phyloP scores from a whole-genome alignment of 441 rosid species.

The Populus hybrid region DNA sequence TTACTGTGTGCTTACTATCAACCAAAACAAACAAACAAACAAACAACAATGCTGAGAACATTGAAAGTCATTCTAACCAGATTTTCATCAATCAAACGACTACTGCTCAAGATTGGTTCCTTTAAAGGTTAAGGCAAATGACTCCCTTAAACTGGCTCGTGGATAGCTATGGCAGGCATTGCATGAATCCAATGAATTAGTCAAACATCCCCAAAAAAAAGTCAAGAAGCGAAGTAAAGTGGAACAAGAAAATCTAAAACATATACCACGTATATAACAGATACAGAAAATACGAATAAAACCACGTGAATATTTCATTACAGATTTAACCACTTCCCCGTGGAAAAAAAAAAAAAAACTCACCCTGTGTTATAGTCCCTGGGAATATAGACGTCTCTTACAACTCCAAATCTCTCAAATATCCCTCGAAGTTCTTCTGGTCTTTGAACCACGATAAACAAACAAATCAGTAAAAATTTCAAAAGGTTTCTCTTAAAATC shows the following conservation, averaged over 20 bases:
- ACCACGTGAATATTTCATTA: neutral
- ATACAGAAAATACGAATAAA: slow-evolving; percentile 1
- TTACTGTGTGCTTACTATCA: neutral
- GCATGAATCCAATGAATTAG: neutral
- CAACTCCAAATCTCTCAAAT: slow-evolving; percentile 85
- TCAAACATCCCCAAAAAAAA: no score
- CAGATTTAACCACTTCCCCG: neutral
- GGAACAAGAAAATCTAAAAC: neutral
- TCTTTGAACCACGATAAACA: slow-evolving; percentile 36
- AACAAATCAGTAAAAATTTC: neutral
- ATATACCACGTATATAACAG: neutral
- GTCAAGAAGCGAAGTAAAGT: neutral
- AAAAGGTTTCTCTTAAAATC: neutral
- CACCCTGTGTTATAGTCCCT: slow-evolving; percentile 70
- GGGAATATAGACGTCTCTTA: slow-evolving; percentile 91
- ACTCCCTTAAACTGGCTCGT: neutral
- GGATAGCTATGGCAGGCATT: neutral
- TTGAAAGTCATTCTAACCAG: no score
- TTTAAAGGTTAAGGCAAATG: neutral
- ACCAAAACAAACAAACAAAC: neutral
- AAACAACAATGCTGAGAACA: neutral
- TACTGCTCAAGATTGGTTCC: neutral
- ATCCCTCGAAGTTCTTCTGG: slow-evolving; percentile 84
- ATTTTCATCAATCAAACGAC: neutral
- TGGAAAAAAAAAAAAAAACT: slow-evolving; percentile 9